Percentiles rank a stretch among this genome's conserved stretches.
Conservation (phyloP, 768 basidiomycete genomes). For the Lactarius sp. region DNA sequence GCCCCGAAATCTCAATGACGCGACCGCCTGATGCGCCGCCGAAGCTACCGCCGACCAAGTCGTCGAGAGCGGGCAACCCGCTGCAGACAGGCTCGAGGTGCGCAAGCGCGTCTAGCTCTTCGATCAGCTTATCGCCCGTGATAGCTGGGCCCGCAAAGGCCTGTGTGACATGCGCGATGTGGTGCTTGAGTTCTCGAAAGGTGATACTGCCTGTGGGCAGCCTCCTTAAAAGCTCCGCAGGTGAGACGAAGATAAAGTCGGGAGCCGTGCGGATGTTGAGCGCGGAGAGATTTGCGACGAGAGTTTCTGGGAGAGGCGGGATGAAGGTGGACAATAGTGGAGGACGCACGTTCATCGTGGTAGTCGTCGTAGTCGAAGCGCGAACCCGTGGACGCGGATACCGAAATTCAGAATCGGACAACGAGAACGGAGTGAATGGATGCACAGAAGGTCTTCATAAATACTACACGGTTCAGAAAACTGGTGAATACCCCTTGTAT, state of each 20-base stretch:
- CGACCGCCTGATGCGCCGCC: conserved; percentile 36
- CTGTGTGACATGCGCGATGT: conserved; percentile 18
- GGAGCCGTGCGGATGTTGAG: conserved; percentile 18
- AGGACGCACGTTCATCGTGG: conserved; percentile 6
- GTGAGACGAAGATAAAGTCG: conserved; percentile 19
- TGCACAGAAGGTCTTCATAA: background rate
- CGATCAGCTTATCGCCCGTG: conserved; percentile 33
- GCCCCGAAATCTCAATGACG: conserved; percentile 67
- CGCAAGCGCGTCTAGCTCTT: conserved; percentile 27
- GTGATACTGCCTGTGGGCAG: conserved; percentile 22
- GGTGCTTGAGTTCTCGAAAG: conserved; percentile 14
- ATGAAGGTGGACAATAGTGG: conserved; percentile 11
- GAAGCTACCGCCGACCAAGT: conserved; percentile 43
- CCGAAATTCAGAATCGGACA: background rate
- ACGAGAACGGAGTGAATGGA: background rate
- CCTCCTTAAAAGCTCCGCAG: conserved; percentile 6
- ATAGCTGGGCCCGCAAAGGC: conserved; percentile 7
- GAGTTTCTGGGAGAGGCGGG: conserved; percentile 15
- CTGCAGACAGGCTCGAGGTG: conserved; percentile 29
- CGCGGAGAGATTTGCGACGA: conserved; percentile 15
- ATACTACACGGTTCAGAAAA: background rate
- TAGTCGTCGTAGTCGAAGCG: conserved; percentile 2
- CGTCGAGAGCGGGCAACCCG: conserved; percentile 49
- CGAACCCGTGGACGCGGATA: background rate
- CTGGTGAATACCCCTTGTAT: background rate